These are phyloP conservation scores for Endotrypanum monterogeii DNA, from an alignment of 208 protist genomes.

Conservation along the genomic window DNA sequence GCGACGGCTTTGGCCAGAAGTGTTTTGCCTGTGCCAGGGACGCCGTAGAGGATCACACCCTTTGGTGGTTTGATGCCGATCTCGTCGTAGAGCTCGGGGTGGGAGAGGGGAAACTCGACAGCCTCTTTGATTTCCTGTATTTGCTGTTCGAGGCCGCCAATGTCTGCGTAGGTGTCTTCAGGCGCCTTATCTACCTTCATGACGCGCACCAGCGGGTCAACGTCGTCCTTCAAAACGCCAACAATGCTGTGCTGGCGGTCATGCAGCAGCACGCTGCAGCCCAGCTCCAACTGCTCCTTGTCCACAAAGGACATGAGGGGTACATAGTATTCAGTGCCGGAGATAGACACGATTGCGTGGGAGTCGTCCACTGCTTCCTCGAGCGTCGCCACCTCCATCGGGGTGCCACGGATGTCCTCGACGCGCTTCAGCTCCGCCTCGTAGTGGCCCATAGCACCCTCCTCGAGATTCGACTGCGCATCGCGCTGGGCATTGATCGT, in stretches of 20 bases:
- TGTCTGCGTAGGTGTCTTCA: conserved; percentile 99
- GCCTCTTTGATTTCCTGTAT: conserved; percentile 99
- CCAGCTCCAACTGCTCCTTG: conserved; percentile 98
- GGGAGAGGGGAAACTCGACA: conserved; percentile 99
- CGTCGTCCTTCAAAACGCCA: conserved; percentile 98
- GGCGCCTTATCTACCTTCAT: conserved; percentile 99
- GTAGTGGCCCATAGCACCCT: conserved; percentile 84
- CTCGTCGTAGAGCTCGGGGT: conserved; percentile 99
- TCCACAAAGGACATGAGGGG: conserved; percentile 99
- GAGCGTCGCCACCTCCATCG: conserved; percentile 98
- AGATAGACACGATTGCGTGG: conserved; percentile 98
- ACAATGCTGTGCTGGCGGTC: conserved; percentile 97
- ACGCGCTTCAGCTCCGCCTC: conserved; percentile 96
- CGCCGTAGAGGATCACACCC: conserved; percentile 99
- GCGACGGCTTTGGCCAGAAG: conserved; percentile 99
- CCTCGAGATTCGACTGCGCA: conserved; percentile 80
- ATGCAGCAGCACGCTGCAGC: conserved; percentile 97
- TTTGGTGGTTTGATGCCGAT: conserved; percentile 99
- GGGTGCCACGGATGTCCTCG: conserved; percentile 98
- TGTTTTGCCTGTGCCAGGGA: conserved; percentile 98
- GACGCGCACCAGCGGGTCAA: conserved; percentile 98
- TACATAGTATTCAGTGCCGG: conserved; percentile 99
- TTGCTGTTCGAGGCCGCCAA: conserved; percentile 99
- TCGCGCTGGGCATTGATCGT: conserved; percentile 79
- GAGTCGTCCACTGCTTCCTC: conserved; percentile 99